A percentile compares a stretch with the other conserved stretches of the same genome.
Conservation (phyloP, 371 early-diverging fungal species). For the Chytridium lagenaria region DNA sequence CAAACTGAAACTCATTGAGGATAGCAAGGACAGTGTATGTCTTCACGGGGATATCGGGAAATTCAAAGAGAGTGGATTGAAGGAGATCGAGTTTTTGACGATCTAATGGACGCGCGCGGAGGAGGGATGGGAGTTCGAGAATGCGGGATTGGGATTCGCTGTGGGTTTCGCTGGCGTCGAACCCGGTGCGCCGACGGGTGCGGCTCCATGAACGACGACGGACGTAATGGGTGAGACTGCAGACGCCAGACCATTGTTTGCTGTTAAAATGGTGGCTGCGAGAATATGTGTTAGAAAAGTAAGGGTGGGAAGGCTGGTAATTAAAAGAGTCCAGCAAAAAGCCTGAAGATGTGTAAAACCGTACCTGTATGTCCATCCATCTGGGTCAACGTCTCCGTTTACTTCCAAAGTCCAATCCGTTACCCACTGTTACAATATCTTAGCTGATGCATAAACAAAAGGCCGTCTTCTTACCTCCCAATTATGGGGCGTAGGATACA, state of each 20-base stretch:
- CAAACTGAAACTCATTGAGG: conserved; percentile 30
- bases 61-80: background rate
- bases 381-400: conserved; percentile 29
- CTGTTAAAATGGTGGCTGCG: conserved; percentile 22
- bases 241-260: conserved; percentile 25
- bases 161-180: background rate
- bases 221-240: conserved; percentile 30
- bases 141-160: background rate
- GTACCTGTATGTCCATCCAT: conserved; percentile 35
- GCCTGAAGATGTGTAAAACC: no score
- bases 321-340: background rate
- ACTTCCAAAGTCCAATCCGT: conserved; percentile 33
- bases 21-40: conserved; percentile 7
- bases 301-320: background rate
- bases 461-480: conserved; percentile 26
- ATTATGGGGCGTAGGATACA: conserved; percentile 29
- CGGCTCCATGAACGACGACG: conserved; percentile 28
- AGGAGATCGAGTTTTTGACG: conserved; percentile 20
- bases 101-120: conserved; percentile 29
- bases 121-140: conserved; percentile 21
- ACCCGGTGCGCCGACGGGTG: conserved; percentile 3
- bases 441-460: background rate
- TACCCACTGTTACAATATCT: conserved; percentile 25
- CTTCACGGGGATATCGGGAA: background rate
- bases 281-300: background rate